Conservation (phyloP, 1,139 yeast genomes). For the Suhomyces bokatorum region DNA sequence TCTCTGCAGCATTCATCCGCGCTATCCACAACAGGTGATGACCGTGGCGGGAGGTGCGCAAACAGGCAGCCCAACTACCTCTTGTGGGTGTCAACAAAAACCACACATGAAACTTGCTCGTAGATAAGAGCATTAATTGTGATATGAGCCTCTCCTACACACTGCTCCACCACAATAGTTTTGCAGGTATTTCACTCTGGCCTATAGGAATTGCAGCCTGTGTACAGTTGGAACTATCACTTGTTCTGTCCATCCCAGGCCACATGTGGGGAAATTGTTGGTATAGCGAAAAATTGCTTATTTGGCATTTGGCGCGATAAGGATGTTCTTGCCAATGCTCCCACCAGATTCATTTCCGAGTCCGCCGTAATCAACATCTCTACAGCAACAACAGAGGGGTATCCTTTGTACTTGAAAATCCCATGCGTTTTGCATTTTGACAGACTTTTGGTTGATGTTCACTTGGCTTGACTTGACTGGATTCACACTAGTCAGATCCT, state of each 20-base stretch:
- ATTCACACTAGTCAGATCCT: neutral
- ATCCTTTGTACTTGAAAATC: no score
- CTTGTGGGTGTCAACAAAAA: slow-evolving; percentile 1
- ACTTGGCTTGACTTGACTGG: no score
- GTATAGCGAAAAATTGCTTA: slow-evolving; percentile 1
- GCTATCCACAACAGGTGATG: neutral
- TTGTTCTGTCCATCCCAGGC: slow-evolving; percentile 1
- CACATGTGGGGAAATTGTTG: slow-evolving; percentile 10
- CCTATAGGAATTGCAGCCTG: neutral
- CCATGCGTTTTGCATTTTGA: no score
- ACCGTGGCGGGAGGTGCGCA: neutral
- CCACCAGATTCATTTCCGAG: no score
- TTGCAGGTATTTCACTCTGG: no score
- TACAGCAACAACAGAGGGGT: no score
- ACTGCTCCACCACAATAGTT: neutral
- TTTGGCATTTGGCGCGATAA: slow-evolving; percentile 4
- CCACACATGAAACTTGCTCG: neutral
- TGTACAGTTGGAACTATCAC: neutral
- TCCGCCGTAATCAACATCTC: no score
- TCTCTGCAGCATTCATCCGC: neutral
- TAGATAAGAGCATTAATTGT: neutral
- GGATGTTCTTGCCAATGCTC: neutral
- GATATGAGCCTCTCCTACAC: neutral
- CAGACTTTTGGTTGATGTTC: no score
- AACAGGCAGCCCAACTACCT: neutral